phyloP scores from a whole-genome alignment of 305 asterid species.

The Solanum hybrid region DNA sequence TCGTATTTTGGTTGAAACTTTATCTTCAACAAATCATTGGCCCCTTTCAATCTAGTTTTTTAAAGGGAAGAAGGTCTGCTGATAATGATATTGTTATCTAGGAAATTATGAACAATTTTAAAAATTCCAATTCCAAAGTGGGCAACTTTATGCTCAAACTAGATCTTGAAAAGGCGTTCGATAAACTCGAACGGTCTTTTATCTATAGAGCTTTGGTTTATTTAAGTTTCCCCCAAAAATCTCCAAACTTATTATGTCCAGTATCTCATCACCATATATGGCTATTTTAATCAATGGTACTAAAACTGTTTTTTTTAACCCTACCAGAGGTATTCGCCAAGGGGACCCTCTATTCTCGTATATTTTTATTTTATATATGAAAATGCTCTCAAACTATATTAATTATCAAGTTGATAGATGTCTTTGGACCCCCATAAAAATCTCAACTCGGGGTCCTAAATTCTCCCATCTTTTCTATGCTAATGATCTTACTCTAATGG shows the following conservation, averaged over 20 bases:
- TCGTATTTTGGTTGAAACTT: background rate
- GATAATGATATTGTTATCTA: background rate
- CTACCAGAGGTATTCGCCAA: background rate
- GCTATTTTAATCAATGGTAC: background rate
- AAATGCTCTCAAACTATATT: background rate
- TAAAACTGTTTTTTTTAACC: background rate
- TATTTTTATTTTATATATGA: no score
- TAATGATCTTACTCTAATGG: background rate
- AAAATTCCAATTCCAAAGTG: no score
- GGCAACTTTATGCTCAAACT: background rate
- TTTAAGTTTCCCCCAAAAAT: background rate
- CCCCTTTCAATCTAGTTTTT: background rate
- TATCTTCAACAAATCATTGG: background rate
- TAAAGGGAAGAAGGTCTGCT: background rate
- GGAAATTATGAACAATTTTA: no score
- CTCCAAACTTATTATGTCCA: background rate
- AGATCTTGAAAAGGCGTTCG: background rate
- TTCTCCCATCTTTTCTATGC: background rate
- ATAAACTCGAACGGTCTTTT: background rate
- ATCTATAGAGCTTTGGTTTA: background rate
- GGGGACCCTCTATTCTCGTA: background rate
- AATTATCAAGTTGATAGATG: background rate
- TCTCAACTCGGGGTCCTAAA: background rate
- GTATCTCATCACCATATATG: background rate
- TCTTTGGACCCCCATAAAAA: no score